Evolutionary conservation across 805 yeast species (phyloP), one percentile per base, ranked within the genome.

Genomic region (Barnettozyma populi): DNA sequence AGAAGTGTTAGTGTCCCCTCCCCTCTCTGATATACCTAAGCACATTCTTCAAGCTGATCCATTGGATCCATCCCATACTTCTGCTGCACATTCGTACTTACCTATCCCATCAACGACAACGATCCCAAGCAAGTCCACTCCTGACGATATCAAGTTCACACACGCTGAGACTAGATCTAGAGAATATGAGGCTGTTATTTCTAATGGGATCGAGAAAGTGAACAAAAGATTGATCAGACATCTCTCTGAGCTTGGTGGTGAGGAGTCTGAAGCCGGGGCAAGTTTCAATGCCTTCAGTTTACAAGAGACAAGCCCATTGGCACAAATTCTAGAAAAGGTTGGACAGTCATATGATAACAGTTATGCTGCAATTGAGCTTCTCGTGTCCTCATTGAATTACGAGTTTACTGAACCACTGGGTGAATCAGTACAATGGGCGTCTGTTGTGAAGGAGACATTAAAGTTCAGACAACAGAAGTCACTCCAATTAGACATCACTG

Each of bases 261-360:
- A 82, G 55, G 76, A 82, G 50, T 79, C 86, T 0, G 95, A 87
- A 52, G 69, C 86, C 14, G 96, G 95, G 3, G 83, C 80, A 1
- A 73, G 73, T 48, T 79, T 76, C 59, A 81, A 81, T 54, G 79
- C 80, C 0, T 77, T 80, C 58, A 72, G 80, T 46, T 61, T 81
- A 36, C 82, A 80, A 54, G 72, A 69, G 44, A 46, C 47, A 27
- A 49, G 57, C 4, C 39, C 50, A 29, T 75, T 78, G 49, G 80
- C 78, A 52, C 64, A 77, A 5, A 78, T 79, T 1, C 63, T 82
- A 46, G 98, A 94, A 61, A 80, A 82, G 53, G 75, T 88, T 31
- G 97, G 98, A 0, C 90, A 86, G 59, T 84, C 87, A 1, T 82
- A 87, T 57, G 98, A 94, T 63, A 79, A 83, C 36, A 78, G 78